Conservation (phyloP, 2,329 filamentous ascomycete species). For the Ascochyta clinopodiicola region DNA sequence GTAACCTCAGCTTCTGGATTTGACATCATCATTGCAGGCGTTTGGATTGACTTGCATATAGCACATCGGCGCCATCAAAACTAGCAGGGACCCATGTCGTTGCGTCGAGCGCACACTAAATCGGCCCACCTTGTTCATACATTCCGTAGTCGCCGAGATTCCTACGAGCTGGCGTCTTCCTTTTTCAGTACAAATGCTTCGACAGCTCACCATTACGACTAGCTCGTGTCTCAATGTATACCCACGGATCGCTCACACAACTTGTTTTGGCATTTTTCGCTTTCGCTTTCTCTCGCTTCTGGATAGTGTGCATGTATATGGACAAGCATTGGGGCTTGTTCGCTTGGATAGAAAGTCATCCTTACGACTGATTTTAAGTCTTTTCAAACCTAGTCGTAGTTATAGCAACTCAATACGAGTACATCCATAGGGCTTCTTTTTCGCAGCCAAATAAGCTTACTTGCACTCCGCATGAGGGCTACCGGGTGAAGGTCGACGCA, state of each 20-base stretch:
- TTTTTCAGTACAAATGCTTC: slow-evolving; percentile 11
- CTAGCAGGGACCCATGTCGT: slow-evolving; percentile 24
- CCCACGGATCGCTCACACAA: slow-evolving; percentile 25
- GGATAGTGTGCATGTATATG: slow-evolving; percentile 22
- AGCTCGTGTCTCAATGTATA: slow-evolving; percentile 35
- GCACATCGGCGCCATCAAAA: slow-evolving; percentile 30
- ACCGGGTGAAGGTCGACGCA: slow-evolving; percentile 11
- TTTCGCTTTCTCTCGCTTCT: slow-evolving; percentile 20
- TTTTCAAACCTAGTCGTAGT: slow-evolving; percentile 2
- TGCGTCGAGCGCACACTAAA: slow-evolving; percentile 36
- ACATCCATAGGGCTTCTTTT: background rate
- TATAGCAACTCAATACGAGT: slow-evolving; percentile 2
- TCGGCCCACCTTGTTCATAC: slow-evolving; percentile 43
- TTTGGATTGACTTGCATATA: slow-evolving; percentile 31
- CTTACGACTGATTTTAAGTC: background rate
- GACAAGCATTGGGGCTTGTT: background rate
- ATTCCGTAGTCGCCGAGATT: slow-evolving; percentile 15
- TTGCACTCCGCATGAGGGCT: background rate
- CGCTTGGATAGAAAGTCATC: background rate
- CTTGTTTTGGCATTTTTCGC: slow-evolving; percentile 15
- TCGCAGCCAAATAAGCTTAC: too few species aligned
- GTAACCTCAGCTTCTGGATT: slow-evolving; percentile 26
- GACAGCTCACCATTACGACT: slow-evolving; percentile 10
- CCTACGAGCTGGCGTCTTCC: slow-evolving; percentile 8
- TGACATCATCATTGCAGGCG: slow-evolving; percentile 23